Evolutionary conservation across 106 monocot genomes (phyloP).

Genomic region (Xerophyta viscosa): DNA sequence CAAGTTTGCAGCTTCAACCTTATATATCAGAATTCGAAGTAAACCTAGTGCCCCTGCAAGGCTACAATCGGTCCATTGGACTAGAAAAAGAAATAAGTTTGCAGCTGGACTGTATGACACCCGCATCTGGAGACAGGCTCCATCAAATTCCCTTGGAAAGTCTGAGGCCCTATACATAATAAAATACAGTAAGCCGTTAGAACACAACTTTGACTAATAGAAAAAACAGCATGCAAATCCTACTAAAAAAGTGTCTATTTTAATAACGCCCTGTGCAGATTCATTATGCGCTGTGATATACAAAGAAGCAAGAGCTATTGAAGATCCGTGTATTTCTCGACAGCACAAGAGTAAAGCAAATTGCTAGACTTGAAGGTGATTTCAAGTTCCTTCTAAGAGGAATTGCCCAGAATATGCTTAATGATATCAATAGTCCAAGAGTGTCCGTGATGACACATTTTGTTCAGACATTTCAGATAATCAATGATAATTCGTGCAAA

Average conservation of each 20-base stretch:
- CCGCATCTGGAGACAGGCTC: constrained; percentile 60
- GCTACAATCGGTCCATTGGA: constrained; percentile 85
- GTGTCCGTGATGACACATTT: too few species aligned
- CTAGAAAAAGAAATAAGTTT: constrained; percentile 53
- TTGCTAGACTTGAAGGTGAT: too few species aligned
- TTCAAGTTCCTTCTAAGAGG: too few species aligned
- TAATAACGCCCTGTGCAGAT: too few species aligned
- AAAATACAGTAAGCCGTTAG: not conserved
- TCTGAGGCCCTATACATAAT: constrained; percentile 45
- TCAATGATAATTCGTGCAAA: too few species aligned
- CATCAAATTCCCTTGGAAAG: constrained; percentile 63
- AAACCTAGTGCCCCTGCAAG: constrained; percentile 84
- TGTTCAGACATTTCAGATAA: too few species aligned
- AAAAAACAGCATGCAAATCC: not conserved
- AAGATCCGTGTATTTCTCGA: too few species aligned
- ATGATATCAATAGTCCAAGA: too few species aligned
- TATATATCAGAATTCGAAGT: constrained; percentile 52
- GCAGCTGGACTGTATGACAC: constrained; percentile 61
- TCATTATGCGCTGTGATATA: too few species aligned
- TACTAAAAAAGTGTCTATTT: not conserved
- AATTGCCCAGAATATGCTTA: too few species aligned
- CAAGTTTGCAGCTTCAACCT: constrained; percentile 14
- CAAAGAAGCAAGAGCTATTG: too few species aligned
- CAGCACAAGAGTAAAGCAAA: too few species aligned
- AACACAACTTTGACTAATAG: not conserved